Conservation (phyloP, 179 eudicot genomes). For the Beta corolliflora region DNA sequence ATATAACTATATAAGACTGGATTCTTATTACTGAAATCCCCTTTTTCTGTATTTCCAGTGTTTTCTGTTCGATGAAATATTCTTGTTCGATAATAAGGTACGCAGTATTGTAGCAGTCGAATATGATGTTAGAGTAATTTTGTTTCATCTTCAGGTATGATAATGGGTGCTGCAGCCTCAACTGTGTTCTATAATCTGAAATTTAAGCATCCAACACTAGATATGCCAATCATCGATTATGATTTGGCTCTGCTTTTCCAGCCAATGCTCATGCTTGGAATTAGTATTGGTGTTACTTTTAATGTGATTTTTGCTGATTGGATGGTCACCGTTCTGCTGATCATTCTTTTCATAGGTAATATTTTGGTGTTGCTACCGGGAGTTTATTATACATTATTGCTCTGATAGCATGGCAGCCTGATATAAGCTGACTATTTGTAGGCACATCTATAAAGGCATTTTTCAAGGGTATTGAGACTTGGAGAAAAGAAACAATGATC, state of each 20-base stretch:
- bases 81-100: neutral
- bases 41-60: neutral
- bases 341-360: slow-evolving; percentile 71
- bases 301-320: slow-evolving; percentile 89
- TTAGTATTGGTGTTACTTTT: slow-evolving; percentile 82
- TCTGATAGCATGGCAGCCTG: slow-evolving; percentile 5
- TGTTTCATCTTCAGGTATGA: slow-evolving; percentile 61
- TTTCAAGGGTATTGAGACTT: slow-evolving; percentile 61
- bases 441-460: slow-evolving; percentile 71
- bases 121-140: slow-evolving; percentile 10
- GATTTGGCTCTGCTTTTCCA: slow-evolving; percentile 78
- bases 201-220: slow-evolving; percentile 70
- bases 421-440: slow-evolving; percentile 28
- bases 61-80: neutral
- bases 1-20: too few species aligned
- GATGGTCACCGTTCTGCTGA: slow-evolving; percentile 87
- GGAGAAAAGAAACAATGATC: slow-evolving; percentile 69
- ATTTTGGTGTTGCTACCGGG: neutral
- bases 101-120: neutral
- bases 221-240: slow-evolving; percentile 79
- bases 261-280: slow-evolving; percentile 88
- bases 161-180: slow-evolving; percentile 78
- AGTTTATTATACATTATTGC: neutral
- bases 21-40: neutral
- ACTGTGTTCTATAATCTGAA: slow-evolving; percentile 71